phyloP scores from a whole-genome alignment of 257 asterid species.

The Nicotiana paniculata region DNA sequence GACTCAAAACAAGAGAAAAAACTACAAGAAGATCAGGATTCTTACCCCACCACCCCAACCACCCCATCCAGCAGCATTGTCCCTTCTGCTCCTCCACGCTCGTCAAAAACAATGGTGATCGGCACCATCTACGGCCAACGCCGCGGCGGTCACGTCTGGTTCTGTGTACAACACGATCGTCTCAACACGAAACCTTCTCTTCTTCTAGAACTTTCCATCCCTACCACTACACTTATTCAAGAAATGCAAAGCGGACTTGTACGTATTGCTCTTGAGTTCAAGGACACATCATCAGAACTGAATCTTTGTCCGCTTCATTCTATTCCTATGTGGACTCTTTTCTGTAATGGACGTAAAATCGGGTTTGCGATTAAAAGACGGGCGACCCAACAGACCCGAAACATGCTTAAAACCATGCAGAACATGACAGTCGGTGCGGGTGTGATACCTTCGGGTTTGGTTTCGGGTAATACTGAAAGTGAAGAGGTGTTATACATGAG shows the following conservation, averaged over 20 bases:
- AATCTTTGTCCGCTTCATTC: slow-evolving; percentile 60
- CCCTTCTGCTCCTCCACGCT: slow-evolving; percentile 48
- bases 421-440: slow-evolving; percentile 86
- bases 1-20: slow-evolving; percentile 18
- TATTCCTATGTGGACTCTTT: slow-evolving; percentile 78
- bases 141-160: slow-evolving; percentile 82
- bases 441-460: slow-evolving; percentile 56
- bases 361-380: slow-evolving; percentile 70
- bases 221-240: slow-evolving; percentile 65
- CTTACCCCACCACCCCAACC: slow-evolving; percentile 25
- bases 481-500: slow-evolving; percentile 92
- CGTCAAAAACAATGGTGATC: slow-evolving; percentile 81
- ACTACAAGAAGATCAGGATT: slow-evolving; percentile 15
- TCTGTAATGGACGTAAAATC: slow-evolving; percentile 70
- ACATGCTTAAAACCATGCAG: slow-evolving; percentile 79
- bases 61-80: slow-evolving; percentile 28
- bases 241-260: slow-evolving; percentile 81
- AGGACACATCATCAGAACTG: slow-evolving; percentile 46
- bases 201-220: slow-evolving; percentile 76
- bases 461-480: slow-evolving; percentile 34
- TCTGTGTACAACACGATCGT: slow-evolving; percentile 84
- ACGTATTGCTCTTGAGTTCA: slow-evolving; percentile 81
- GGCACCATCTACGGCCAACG: slow-evolving; percentile 93
- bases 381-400: slow-evolving; percentile 46
- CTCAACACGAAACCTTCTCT: slow-evolving; percentile 54